These are phyloP conservation scores for Penicillium sp. DNA, from an alignment of 2,329 filamentous ascomycete genomes.

Conservation along the genomic window DNA sequence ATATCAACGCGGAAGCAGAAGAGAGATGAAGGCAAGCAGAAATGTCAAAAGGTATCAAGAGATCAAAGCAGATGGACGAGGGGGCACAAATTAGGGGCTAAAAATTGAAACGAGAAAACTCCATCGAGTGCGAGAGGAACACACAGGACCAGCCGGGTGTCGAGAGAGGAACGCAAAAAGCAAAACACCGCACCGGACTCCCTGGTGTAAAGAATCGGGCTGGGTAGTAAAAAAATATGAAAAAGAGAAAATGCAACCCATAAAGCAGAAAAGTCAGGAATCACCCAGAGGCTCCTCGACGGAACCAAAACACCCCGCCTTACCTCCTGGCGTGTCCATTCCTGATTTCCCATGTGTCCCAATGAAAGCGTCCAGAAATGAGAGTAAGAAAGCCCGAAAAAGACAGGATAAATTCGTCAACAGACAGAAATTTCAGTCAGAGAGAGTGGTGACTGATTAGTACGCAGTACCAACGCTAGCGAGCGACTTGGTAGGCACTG, in stretches of 20 bases:
- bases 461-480: conserved; percentile 49
- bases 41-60: conserved; percentile 40
- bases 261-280: conserved; percentile 34
- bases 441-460: conserved; percentile 28
- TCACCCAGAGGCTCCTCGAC: conserved; percentile 33
- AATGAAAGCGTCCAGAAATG: conserved; percentile 44
- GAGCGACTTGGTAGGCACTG: conserved; percentile 49
- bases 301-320: conserved; percentile 36
- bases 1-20: conserved; percentile 19
- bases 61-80: conserved; percentile 33
- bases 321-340: conserved; percentile 40
- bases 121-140: conserved; percentile 46
- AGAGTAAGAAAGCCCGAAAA: conserved; percentile 34
- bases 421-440: conserved; percentile 28
- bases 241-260: conserved; percentile 29
- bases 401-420: conserved; percentile 22
- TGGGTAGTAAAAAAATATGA: conserved; percentile 38
- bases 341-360: conserved; percentile 45
- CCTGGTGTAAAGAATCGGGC: conserved; percentile 42
- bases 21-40: conserved; percentile 27
- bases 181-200: conserved; percentile 51
- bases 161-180: conserved; percentile 41
- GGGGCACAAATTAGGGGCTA: conserved; percentile 41
- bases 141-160: conserved; percentile 54
- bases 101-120: conserved; percentile 38